Conservation (phyloP, 2,329 filamentous ascomycete genomes). For the Zymoseptoria passerinii region DNA sequence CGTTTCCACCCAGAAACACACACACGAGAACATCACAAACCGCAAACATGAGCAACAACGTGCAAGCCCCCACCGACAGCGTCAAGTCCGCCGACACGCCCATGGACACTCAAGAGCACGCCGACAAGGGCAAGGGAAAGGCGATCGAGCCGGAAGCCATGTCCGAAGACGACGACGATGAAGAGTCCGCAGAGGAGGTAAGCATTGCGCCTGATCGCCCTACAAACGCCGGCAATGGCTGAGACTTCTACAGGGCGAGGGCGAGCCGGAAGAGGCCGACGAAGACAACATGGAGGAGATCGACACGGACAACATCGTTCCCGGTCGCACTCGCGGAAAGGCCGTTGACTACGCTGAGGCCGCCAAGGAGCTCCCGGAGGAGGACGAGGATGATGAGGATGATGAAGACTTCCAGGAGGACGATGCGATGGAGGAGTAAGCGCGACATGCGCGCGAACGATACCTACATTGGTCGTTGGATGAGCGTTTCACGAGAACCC, state of each 20-base stretch:
- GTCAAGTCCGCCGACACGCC: constrained; percentile 28
- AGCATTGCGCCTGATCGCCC: constrained; percentile 1
- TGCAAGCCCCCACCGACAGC: constrained; percentile 17
- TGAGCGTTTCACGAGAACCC: background rate
- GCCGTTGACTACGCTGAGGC: constrained; percentile 91
- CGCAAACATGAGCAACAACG: constrained; percentile 22
- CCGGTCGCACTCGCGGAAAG: constrained; percentile 77
- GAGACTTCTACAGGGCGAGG: constrained; percentile 10
- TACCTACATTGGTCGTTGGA: background rate
- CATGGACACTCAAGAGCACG: constrained; percentile 37
- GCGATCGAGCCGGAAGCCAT: constrained; percentile 51
- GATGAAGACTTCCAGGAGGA: constrained; percentile 59
- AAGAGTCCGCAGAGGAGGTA: constrained; percentile 31
- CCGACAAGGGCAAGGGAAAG: constrained; percentile 83
- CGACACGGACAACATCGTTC: constrained; percentile 78
- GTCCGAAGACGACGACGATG: constrained; percentile 38
- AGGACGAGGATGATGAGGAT: constrained; percentile 74
- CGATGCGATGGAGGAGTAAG: constrained; percentile 35
- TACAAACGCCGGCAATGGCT: constrained; percentile 15
- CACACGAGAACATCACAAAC: background rate
- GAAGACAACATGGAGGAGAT: constrained; percentile 85
- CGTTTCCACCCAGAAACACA: background rate
- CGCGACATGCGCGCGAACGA: background rate
- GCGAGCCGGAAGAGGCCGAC: constrained; percentile 60
- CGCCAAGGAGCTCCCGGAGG: constrained; percentile 64